Conservation (phyloP, 768 basidiomycete species). For the Serpula lacrymans region DNA sequence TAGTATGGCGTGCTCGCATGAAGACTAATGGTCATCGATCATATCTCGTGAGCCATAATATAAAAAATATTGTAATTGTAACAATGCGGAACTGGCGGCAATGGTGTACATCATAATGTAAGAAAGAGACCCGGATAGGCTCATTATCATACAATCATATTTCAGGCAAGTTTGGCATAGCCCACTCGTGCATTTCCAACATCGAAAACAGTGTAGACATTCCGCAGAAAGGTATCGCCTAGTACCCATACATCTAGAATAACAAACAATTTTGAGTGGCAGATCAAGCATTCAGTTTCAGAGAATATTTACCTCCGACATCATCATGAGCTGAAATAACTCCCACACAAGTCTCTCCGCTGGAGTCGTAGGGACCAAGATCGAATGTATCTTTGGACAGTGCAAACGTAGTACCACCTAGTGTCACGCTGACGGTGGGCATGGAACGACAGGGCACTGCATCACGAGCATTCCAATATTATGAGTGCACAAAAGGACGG, state of each 20-base stretch:
- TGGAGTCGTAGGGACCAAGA: slow-evolving; percentile 26
- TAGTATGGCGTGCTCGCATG: too few relatives aligned
- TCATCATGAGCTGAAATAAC: slow-evolving; percentile 10
- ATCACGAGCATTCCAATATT: too few relatives aligned
- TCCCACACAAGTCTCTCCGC: slow-evolving; percentile 15
- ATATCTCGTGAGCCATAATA: too few relatives aligned
- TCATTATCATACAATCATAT: too few relatives aligned
- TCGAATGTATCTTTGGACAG: slow-evolving; percentile 32
- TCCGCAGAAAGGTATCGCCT: slow-evolving; percentile 41
- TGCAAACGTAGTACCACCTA: slow-evolving; percentile 28
- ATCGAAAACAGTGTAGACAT: slow-evolving; percentile 46
- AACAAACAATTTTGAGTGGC: neutral
- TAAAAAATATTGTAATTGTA: too few relatives aligned
- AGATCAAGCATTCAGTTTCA: too few relatives aligned
- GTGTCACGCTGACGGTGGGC: slow-evolving; percentile 28
- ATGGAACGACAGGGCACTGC: slow-evolving; percentile 24
- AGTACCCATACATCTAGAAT: slow-evolving; percentile 29
- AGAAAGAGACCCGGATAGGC: too few relatives aligned
- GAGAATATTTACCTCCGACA: slow-evolving; percentile 18
- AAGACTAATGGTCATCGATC: too few relatives aligned
- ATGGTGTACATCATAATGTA: too few relatives aligned
- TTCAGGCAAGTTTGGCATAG: slow-evolving; percentile 32
- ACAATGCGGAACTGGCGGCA: too few relatives aligned
- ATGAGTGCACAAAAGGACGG: slow-evolving; percentile 1
- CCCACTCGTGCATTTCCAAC: slow-evolving; percentile 36